Percentiles rank a stretch among this genome's conserved stretches.
These are phyloP conservation scores for Phytophthora melonis DNA, from an alignment of 352 stramenopile species.

Conservation along the genomic window DNA sequence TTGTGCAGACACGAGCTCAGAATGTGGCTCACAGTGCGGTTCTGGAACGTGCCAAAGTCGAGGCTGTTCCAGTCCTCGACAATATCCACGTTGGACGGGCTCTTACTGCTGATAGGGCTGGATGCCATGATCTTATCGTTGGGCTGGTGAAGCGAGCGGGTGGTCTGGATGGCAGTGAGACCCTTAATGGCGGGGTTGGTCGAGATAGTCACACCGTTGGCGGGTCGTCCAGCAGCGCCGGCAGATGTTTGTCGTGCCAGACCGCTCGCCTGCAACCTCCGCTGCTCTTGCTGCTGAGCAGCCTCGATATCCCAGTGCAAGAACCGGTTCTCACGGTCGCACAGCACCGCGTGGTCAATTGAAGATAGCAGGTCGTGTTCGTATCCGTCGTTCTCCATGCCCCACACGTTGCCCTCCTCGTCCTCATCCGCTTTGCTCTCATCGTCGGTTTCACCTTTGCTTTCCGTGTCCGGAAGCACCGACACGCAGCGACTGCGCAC, in stretches of 20 bases:
- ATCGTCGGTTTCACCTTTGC: conserved; percentile 38
- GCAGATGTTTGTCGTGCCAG: conserved; percentile 23
- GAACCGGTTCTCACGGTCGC: conserved; percentile 85
- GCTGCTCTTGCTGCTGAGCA: conserved; percentile 48
- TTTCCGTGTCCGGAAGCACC: conserved; percentile 24
- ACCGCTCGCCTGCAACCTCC: conserved; percentile 29
- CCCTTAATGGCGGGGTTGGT: conserved; percentile 26
- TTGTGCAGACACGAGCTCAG: conserved; percentile 86
- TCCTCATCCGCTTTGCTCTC: conserved; percentile 55
- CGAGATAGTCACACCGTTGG: conserved; percentile 15
- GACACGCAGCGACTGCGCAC: conserved; percentile 19
- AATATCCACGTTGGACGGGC: conserved; percentile 79
- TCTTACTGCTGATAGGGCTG: conserved; percentile 70
- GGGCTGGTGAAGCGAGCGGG: conserved; percentile 26
- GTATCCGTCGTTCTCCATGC: conserved; percentile 75
- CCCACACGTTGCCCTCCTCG: conserved; percentile 75
- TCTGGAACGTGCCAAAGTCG: conserved; percentile 86
- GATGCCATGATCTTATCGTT: conserved; percentile 58
- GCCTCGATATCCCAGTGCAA: conserved; percentile 79
- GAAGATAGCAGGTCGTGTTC: conserved; percentile 77
- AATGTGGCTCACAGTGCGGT: conserved; percentile 87
- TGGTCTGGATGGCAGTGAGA: conserved; percentile 32
- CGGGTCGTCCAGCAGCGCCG: conserved; percentile 7
- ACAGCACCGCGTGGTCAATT: conserved; percentile 84
- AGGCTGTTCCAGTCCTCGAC: conserved; percentile 84